Base-by-base conservation (phyloP, 2,329 filamentous ascomycete genomes). In the Apiospora hydei region DNA sequence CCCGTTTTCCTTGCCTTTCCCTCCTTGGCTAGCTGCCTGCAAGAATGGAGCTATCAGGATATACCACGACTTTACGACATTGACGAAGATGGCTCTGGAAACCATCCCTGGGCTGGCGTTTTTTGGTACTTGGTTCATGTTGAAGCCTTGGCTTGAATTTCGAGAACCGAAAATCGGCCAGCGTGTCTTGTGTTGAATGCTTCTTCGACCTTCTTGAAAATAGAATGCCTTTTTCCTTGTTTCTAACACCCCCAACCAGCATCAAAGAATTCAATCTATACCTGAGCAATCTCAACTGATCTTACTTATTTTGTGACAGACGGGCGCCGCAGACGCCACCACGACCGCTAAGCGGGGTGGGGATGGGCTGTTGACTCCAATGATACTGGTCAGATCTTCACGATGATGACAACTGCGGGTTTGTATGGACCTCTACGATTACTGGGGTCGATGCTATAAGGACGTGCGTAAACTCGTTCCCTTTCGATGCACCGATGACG, bases 251-350 rank as follows among this genome's bases (percentile, higher is more conserved):
- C 72, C 74, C 71, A 74, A 74, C 61, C 75, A 74, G 74, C 70
- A 76, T 73, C 69, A 67, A 53, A 66, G 38, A 24, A 70, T 74
- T 74, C 64, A 76, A 73, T 73, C 30, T 72, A 72, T 61, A 73
- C 69, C 75, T 75, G 77, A 77, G 75, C 69, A 43, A 71, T 53
- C 74, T 51, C 78, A 81, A 81, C 84, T 86, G 84, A 86, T 83
- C 78, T 77, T 75, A 78, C 75, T 64, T 64, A 79, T 74, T 77
- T 75, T 77, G 80, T 83, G 81, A 82, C 80, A 86, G 84, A 85
- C 77, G 78, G 76, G 71, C 79, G 74, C 77, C 82, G 78, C 75
- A 82, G 81, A 75, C 84, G 81, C 78, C 81, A 74, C 76, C 78
- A 76, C 76, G 75, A 79, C 70, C 73, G 77, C 71, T 73, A 73